Evolutionary conservation across 208 protist species (phyloP).

Genomic region (Trypanosoma congolense): DNA sequence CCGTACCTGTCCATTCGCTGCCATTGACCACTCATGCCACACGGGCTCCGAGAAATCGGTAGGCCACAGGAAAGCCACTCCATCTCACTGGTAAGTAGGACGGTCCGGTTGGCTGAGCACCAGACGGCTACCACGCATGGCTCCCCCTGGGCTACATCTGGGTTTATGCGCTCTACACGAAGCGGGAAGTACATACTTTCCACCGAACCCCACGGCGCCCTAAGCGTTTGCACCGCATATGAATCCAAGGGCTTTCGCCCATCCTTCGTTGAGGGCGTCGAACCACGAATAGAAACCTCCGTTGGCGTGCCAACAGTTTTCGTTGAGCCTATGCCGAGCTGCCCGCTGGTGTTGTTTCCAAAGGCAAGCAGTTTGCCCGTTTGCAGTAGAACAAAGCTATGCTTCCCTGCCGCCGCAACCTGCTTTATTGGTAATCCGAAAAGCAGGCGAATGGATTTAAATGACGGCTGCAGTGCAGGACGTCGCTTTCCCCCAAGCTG

Average conservation of each 20-base stretch:
- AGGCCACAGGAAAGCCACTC: conserved; percentile 38
- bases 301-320: conserved; percentile 31
- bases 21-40: neutral
- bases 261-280: neutral
- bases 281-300: conserved; percentile 24
- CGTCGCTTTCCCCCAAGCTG: conserved; percentile 52
- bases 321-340: conserved; percentile 71
- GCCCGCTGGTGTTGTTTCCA: conserved; percentile 74
- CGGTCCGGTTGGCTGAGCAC: conserved; percentile 20
- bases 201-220: conserved; percentile 54
- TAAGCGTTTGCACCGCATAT: conserved; percentile 42
- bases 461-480: conserved; percentile 49
- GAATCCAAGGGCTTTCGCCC: conserved; percentile 33
- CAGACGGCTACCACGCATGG: conserved; percentile 26
- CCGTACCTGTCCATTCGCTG: conserved; percentile 34
- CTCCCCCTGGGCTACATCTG: conserved; percentile 24
- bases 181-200: conserved; percentile 68
- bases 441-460: conserved; percentile 62
- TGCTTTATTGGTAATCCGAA: conserved; percentile 65
- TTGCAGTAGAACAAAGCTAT: conserved; percentile 75
- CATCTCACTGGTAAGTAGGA: conserved; percentile 26
- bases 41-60: conserved; percentile 14
- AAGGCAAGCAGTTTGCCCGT: conserved; percentile 75
- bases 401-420: conserved; percentile 54
- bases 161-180: conserved; percentile 53